phyloP scores from a whole-genome alignment of 805 yeast species.

The Candida morakotiae region DNA sequence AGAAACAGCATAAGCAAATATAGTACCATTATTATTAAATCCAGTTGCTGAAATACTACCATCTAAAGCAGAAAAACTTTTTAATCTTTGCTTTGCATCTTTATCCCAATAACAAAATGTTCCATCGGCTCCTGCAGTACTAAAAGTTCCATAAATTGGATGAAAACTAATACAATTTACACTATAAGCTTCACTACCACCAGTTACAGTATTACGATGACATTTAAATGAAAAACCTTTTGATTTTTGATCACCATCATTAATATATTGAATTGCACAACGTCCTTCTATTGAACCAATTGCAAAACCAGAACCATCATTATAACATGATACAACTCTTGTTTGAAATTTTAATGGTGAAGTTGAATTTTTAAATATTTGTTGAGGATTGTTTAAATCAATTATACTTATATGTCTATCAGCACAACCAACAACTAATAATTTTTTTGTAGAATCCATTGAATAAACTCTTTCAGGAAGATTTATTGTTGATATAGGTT shows the following conservation, averaged over 20 bases:
- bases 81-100: conserved; percentile 82
- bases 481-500: conserved; percentile 74
- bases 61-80: conserved; percentile 66
- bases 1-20: conserved; percentile 86
- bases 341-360: conserved; percentile 92
- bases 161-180: conserved; percentile 82
- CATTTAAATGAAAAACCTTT: conserved; percentile 89
- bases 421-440: conserved; percentile 92
- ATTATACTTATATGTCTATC: conserved; percentile 77
- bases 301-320: conserved; percentile 91
- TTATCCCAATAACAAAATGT: conserved; percentile 94
- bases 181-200: conserved; percentile 59
- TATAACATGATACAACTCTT: conserved; percentile 74
- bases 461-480: conserved; percentile 89
- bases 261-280: conserved; percentile 90
- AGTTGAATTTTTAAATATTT: conserved; percentile 65
- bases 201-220: conserved; percentile 53
- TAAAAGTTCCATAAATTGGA: conserved; percentile 85
- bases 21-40: conserved; percentile 78
- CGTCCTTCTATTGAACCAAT: conserved; percentile 93
- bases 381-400: conserved; percentile 78
- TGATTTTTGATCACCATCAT: conserved; percentile 69
- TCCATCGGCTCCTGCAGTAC: conserved; percentile 95
- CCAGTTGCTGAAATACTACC: conserved; percentile 71
- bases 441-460: conserved; percentile 77